Conservation (phyloP, 2,329 filamentous ascomycete species). For the Fusarium gaditjirri region DNA sequence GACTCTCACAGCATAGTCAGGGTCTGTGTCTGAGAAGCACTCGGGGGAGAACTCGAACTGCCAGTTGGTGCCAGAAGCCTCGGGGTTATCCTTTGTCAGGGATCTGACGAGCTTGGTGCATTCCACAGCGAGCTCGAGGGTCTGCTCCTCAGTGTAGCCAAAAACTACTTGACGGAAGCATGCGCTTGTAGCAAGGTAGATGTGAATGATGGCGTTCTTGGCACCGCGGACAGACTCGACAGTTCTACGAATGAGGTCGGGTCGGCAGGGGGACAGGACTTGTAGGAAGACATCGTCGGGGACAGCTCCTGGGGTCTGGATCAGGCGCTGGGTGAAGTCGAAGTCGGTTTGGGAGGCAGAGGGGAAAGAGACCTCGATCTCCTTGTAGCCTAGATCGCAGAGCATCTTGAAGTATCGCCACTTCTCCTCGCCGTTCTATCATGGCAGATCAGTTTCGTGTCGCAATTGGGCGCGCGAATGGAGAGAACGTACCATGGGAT, state of each 20-base stretch:
- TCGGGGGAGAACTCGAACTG: slow-evolving; percentile 86
- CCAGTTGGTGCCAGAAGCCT: slow-evolving; percentile 71
- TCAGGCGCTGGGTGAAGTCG: slow-evolving; percentile 88
- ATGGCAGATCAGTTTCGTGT: neutral
- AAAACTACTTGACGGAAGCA: slow-evolving; percentile 96
- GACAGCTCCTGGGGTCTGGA: slow-evolving; percentile 62
- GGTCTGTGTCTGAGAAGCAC: slow-evolving; percentile 89
- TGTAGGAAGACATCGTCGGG: slow-evolving; percentile 86
- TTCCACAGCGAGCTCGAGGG: slow-evolving; percentile 81
- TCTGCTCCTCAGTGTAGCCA: slow-evolving; percentile 84
- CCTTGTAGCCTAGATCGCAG: slow-evolving; percentile 91
- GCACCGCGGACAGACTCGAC: slow-evolving; percentile 89
- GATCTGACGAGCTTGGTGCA: slow-evolving; percentile 89
- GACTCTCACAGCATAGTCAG: slow-evolving; percentile 83
- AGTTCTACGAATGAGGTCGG: slow-evolving; percentile 86
- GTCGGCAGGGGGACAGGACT: slow-evolving; percentile 90
- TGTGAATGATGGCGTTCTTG: slow-evolving; percentile 94
- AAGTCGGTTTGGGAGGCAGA: slow-evolving; percentile 96
- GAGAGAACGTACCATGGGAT: slow-evolving; percentile 79
- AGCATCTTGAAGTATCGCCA: slow-evolving; percentile 96
- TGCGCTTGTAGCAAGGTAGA: slow-evolving; percentile 95
- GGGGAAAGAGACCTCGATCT: slow-evolving; percentile 96
- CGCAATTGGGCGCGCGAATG: neutral
- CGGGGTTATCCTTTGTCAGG: slow-evolving; percentile 83
- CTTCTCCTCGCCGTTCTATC: slow-evolving; percentile 91